These are phyloP conservation scores for Cladosporium sp. DNA, from an alignment of 2,329 filamentous ascomycete species.

Conservation along the genomic window DNA sequence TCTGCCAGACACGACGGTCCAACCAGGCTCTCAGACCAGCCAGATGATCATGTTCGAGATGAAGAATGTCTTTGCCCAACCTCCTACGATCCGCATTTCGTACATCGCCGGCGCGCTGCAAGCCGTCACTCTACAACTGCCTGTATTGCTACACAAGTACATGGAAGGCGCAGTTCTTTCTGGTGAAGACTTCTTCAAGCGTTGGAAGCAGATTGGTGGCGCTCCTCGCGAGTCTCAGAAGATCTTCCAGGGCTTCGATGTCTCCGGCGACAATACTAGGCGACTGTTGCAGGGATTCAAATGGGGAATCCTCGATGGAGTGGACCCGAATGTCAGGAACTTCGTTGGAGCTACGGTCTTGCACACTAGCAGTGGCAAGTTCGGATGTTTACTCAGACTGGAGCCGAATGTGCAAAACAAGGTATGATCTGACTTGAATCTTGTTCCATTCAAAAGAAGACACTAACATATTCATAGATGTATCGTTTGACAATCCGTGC, in stretches of 20 bases:
- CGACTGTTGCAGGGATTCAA: constrained; percentile 77
- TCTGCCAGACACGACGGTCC: constrained; percentile 77
- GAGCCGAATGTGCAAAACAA: constrained; percentile 91
- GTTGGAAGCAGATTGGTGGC: constrained; percentile 97
- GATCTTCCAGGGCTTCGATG: constrained; percentile 68
- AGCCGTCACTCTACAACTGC: constrained; percentile 84
- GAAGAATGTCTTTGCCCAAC: constrained; percentile 72
- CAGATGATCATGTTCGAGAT: constrained; percentile 95
- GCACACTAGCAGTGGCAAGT: constrained; percentile 84
- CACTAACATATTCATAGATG: constrained; percentile 60
- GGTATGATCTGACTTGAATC: constrained; percentile 54
- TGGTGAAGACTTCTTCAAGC: constrained; percentile 95
- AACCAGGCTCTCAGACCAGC: constrained; percentile 72
- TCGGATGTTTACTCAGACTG: constrained; percentile 85
- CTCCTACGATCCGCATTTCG: constrained; percentile 87
- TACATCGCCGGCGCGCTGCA: constrained; percentile 93
- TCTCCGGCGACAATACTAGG: constrained; percentile 67
- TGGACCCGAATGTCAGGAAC: constrained; percentile 91
- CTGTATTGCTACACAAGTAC: constrained; percentile 87
- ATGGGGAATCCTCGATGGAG: constrained; percentile 78
- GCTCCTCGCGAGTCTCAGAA: constrained; percentile 80
- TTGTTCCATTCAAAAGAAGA: no score
- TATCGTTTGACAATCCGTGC: constrained; percentile 89
- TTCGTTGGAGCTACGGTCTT: constrained; percentile 86
- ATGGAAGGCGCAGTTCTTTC: constrained; percentile 88